These are phyloP conservation scores for Candida insectorum DNA, from an alignment of 805 yeast species.

Conservation along the genomic window DNA sequence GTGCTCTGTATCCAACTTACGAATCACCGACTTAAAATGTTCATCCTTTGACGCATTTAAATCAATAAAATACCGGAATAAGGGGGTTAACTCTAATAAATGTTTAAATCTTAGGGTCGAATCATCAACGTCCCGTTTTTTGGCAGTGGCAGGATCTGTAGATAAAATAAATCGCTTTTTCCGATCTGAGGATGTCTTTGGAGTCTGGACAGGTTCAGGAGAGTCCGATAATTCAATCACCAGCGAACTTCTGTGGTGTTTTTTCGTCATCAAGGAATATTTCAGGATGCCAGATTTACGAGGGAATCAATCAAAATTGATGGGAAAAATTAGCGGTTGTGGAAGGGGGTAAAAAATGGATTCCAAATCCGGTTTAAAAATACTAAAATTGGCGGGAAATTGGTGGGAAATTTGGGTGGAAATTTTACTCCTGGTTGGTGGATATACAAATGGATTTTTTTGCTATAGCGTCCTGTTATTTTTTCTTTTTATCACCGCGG, in stretches of 20 bases:
- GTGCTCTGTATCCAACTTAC: conserved; percentile 51
- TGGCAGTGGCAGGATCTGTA: conserved; percentile 56
- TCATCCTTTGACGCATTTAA: conserved; percentile 77
- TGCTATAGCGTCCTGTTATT: conserved; percentile 6
- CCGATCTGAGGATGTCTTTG: no score
- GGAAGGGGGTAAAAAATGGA: no score
- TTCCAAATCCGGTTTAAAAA: no score
- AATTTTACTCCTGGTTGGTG: no score
- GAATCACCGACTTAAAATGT: conserved; percentile 57
- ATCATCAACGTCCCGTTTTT: conserved; percentile 51
- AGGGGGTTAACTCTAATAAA: conserved; percentile 74
- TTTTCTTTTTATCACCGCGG: conserved; percentile 4
- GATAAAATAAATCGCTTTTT: conserved; percentile 47
- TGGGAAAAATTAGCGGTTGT: no score
- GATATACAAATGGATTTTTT: no score
- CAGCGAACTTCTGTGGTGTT: no score
- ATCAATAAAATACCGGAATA: conserved; percentile 85
- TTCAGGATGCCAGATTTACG: no score
- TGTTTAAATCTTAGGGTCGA: conserved; percentile 78
- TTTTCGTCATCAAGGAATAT: no score
- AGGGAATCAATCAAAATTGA: no score
- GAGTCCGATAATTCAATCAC: no score
- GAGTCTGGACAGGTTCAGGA: no score
- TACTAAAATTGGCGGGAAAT: conserved; percentile 4
- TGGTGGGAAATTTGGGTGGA: conserved; percentile 2